Conservation (phyloP, 2,329 filamentous ascomycete species). For the Capronia epimyces region DNA sequence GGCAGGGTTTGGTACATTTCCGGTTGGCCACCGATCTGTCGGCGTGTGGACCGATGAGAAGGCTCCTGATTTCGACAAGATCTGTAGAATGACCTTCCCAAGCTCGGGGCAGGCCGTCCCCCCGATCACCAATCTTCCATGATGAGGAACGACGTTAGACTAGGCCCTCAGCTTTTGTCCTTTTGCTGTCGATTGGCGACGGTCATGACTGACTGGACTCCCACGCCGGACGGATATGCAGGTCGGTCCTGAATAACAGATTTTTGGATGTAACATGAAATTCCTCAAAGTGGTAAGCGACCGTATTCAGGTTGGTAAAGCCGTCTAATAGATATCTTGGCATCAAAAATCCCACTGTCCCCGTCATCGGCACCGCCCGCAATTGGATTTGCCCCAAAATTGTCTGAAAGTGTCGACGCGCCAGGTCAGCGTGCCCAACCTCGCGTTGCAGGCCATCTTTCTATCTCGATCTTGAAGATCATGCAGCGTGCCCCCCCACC, state of each 20-base stretch:
- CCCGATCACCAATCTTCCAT: constrained; percentile 46
- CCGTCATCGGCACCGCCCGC: not conserved
- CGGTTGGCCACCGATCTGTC: constrained; percentile 50
- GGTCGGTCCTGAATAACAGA: not conserved
- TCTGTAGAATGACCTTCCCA: constrained; percentile 19
- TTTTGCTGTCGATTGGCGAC: no score
- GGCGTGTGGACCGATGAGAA: constrained; percentile 48
- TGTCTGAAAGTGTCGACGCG: not conserved
- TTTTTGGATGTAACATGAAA: not conserved
- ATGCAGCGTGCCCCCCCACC: no score
- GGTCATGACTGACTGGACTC: no score
- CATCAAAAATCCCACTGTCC: constrained; percentile 2
- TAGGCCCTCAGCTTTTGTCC: no score
- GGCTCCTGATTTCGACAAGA: constrained; percentile 15
- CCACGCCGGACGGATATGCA: no score
- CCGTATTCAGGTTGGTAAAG: not conserved
- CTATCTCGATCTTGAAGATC: no score
- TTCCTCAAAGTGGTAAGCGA: not conserved
- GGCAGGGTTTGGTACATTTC: constrained; percentile 56
- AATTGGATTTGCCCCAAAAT: no score
- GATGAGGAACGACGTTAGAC: constrained; percentile 46
- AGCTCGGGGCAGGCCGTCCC: constrained; percentile 5
- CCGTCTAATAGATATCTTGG: constrained; percentile 2
- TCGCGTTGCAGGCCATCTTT: no score
- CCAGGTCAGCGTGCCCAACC: no score